phyloP scores from a whole-genome alignment of 768 basidiomycete genomes.

The Hydnum rufescens region DNA sequence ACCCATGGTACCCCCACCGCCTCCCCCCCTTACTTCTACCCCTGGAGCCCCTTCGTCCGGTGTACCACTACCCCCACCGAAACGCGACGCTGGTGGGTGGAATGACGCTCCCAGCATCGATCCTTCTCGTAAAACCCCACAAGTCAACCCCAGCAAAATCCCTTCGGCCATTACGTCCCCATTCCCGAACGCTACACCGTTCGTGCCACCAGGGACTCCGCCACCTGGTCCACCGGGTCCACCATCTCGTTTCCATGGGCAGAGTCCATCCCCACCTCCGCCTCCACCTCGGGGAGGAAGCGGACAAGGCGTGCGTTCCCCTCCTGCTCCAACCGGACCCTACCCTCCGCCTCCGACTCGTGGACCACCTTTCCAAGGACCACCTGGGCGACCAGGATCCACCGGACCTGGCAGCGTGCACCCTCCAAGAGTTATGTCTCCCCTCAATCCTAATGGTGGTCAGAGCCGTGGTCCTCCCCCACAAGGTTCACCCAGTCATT shows the following conservation, averaged over 20 bases:
- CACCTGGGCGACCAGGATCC: not conserved
- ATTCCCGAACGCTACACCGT: conserved; percentile 48
- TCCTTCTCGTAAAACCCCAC: not conserved
- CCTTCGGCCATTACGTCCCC: conserved; percentile 66
- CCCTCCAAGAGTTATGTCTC: not conserved
- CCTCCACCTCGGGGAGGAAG: conserved; percentile 11
- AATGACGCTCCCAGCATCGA: conserved; percentile 60
- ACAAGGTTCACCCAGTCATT: too few species aligned
- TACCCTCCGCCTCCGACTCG: conserved; percentile 1
- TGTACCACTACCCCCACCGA: conserved; percentile 31
- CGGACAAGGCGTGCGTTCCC: conserved; percentile 16
- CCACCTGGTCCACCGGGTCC: conserved; percentile 28
- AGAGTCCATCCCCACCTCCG: conserved; percentile 1
- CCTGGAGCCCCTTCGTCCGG: conserved; percentile 23
- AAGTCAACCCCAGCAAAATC: conserved; percentile 27
- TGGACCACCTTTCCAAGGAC: not conserved
- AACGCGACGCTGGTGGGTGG: conserved; percentile 63
- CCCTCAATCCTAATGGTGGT: conserved; percentile 1
- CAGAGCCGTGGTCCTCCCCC: conserved; percentile 4
- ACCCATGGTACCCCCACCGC: conserved; percentile 19
- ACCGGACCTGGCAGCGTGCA: not conserved
- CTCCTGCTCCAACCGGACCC: conserved; percentile 10
- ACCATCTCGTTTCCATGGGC: conserved; percentile 14
- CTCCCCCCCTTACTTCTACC: conserved; percentile 22
- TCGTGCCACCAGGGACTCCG: conserved; percentile 20